Percentiles rank a stretch among this genome's conserved stretches.
phyloP scores from a whole-genome alignment of 192 early-diverging fungal genomes.

The Phycomyces blakesleeanus region DNA sequence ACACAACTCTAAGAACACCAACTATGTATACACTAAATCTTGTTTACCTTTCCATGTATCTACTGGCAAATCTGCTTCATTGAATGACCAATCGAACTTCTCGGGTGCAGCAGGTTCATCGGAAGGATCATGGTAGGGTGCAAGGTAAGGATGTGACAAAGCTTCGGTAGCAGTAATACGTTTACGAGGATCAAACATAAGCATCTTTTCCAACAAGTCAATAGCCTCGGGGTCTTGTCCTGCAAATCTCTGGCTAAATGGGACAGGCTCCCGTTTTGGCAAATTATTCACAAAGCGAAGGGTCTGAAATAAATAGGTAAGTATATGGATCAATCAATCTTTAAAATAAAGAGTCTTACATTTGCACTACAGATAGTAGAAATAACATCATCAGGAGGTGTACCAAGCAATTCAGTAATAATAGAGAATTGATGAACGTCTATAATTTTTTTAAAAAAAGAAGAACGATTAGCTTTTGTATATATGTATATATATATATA shows the following conservation, averaged over 20 bases:
- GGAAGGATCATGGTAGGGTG: slow-evolving; percentile 85
- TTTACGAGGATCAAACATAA: slow-evolving; percentile 90
- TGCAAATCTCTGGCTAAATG: slow-evolving; percentile 80
- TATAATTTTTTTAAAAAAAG: slow-evolving; percentile 25
- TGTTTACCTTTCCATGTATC: slow-evolving; percentile 80
- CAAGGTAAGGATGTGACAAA: slow-evolving; percentile 84
- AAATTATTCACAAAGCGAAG: slow-evolving; percentile 87
- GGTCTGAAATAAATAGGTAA: no score
- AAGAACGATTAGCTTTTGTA: no score
- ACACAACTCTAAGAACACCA: no score
- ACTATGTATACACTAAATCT: no score
- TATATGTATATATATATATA: no score
- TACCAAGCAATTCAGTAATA: slow-evolving; percentile 88
- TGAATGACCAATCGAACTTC: slow-evolving; percentile 94
- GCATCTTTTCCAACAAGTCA: slow-evolving; percentile 86
- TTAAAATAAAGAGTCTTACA: slow-evolving; percentile 47
- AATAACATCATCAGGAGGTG: slow-evolving; percentile 89
- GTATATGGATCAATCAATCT: no score
- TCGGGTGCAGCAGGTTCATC: slow-evolving; percentile 81
- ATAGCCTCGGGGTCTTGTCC: slow-evolving; percentile 72
- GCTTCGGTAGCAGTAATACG: slow-evolving; percentile 87
- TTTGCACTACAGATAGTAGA: slow-evolving; percentile 91
- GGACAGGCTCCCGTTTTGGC: slow-evolving; percentile 73
- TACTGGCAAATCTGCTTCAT: slow-evolving; percentile 82
- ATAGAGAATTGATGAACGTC: slow-evolving; percentile 96